These are phyloP conservation scores for Rosa lucieae DNA, from an alignment of 306 rosid genomes.

Conservation along the genomic window DNA sequence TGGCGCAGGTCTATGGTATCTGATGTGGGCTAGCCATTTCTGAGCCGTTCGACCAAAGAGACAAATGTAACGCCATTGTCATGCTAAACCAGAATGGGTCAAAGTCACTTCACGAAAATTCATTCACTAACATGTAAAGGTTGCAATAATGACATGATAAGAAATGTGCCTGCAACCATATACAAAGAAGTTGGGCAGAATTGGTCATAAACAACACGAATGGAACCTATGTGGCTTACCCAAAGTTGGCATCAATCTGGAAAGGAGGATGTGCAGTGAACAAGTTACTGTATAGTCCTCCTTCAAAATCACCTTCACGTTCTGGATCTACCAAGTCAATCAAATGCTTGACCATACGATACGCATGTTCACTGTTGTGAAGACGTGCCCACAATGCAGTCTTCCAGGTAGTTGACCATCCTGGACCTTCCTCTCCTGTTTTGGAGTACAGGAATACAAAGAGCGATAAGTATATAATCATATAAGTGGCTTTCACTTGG, in stretches of 20 bases:
- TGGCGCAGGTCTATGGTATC: not conserved
- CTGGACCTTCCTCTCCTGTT: constrained; percentile 98
- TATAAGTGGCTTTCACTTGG: not conserved
- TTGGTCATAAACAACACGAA: not conserved
- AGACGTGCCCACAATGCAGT: constrained; percentile 83
- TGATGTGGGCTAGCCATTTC: not conserved
- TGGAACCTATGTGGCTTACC: constrained; percentile 47
- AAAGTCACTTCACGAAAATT: not conserved
- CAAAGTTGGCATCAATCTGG: constrained; percentile 96
- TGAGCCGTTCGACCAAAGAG: not conserved
- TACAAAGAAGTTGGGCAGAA: not conserved
- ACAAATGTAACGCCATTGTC: not conserved
- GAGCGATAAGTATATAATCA: not conserved
- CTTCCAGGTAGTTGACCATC: constrained; percentile 97
- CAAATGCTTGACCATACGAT: constrained; percentile 88
- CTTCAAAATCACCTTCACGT: constrained; percentile 67
- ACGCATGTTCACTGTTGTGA: constrained; percentile 79
- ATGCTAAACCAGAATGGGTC: not conserved
- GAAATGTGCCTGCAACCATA: not conserved
- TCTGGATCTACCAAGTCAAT: constrained; percentile 80
- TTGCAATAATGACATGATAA: not conserved
- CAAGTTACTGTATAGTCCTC: constrained; percentile 91
- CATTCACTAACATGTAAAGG: not conserved
- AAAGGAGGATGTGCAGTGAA: constrained; percentile 93
- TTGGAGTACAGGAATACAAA: constrained; percentile 24